Evolutionary conservation across 805 yeast genomes (phyloP).

Genomic region (Kodamaea hsintzibuensis): DNA sequence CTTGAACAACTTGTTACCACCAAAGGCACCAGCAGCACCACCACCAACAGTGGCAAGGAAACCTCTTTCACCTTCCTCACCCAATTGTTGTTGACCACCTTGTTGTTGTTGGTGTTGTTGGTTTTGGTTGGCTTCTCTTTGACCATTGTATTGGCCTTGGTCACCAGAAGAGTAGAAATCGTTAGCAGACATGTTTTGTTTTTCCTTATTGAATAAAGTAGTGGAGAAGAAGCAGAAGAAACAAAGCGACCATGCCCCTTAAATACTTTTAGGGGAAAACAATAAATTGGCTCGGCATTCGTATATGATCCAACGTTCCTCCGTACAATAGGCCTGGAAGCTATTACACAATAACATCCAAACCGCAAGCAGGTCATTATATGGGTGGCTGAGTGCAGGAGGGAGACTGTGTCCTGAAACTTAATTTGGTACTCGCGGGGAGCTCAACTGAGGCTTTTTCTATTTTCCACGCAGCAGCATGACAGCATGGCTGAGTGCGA

Average conservation of each 20-base stretch:
- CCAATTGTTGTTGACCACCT: constrained; percentile 27
- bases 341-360: neutral
- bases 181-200: constrained; percentile 25
- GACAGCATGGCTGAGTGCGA: neutral
- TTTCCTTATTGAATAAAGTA: neutral
- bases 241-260: neutral
- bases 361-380: constrained; percentile 2
- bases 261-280: neutral
- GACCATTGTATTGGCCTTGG: constrained; percentile 5
- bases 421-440: neutral
- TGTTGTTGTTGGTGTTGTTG: constrained; percentile 19
- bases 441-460: neutral
- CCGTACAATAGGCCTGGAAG: neutral
- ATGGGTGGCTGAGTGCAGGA: constrained; percentile 2
- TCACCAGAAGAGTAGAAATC: constrained; percentile 27
- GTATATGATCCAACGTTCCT: neutral
- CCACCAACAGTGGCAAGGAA: constrained; percentile 28
- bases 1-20: constrained; percentile 26
- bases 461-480: neutral
- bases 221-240: neutral
- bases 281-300: neutral
- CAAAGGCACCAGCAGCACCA: constrained; percentile 33
- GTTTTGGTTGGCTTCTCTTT: constrained; percentile 34
- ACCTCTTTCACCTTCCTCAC: constrained; percentile 27
- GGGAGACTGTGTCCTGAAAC: neutral